Evolutionary conservation across 352 stramenopile species (phyloP).

Genomic region (Sclerospora graminicola): DNA sequence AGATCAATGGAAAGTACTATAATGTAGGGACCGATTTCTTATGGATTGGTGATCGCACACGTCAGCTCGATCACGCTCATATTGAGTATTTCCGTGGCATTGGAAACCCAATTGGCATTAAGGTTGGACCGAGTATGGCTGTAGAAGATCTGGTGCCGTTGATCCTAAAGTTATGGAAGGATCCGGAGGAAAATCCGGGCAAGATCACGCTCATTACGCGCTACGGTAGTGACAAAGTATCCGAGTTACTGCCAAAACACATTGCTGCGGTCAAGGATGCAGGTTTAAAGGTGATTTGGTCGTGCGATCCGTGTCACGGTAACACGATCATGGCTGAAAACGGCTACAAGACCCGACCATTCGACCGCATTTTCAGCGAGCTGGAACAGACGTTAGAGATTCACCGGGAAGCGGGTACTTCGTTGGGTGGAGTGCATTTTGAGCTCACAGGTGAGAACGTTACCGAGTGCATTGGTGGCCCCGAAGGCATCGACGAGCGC

Average conservation of each 20-base stretch:
- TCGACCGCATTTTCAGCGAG: conserved; percentile 94
- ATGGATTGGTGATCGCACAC: conserved; percentile 97
- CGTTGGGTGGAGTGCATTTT: conserved; percentile 92
- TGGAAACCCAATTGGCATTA: conserved; percentile 97
- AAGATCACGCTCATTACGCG: conserved; percentile 97
- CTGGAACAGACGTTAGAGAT: conserved; percentile 97
- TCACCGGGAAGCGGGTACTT: conserved; percentile 90
- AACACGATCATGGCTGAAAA: conserved; percentile 97
- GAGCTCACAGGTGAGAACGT: conserved; percentile 98
- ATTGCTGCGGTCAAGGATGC: conserved; percentile 94
- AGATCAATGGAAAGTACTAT: conserved; percentile 93
- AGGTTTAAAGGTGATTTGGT: conserved; percentile 93
- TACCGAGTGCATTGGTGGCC: conserved; percentile 96
- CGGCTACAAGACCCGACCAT: conserved; percentile 95
- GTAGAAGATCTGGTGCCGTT: conserved; percentile 92
- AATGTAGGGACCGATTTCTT: conserved; percentile 97
- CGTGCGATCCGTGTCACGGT: conserved; percentile 92
- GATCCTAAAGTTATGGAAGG: conserved; percentile 93
- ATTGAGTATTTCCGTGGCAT: conserved; percentile 98
- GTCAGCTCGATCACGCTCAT: conserved; percentile 95
- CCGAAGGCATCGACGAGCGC: conserved; percentile 89
- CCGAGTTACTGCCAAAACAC: conserved; percentile 90
- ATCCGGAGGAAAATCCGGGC: conserved; percentile 87
- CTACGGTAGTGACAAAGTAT: conserved; percentile 92
- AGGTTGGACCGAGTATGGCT: conserved; percentile 94